Percentiles rank a stretch among this genome's conserved stretches.
Evolutionary conservation across 495 filamentous ascomycete genomes (phyloP).

Genomic region (Xylaria bambusicola): DNA sequence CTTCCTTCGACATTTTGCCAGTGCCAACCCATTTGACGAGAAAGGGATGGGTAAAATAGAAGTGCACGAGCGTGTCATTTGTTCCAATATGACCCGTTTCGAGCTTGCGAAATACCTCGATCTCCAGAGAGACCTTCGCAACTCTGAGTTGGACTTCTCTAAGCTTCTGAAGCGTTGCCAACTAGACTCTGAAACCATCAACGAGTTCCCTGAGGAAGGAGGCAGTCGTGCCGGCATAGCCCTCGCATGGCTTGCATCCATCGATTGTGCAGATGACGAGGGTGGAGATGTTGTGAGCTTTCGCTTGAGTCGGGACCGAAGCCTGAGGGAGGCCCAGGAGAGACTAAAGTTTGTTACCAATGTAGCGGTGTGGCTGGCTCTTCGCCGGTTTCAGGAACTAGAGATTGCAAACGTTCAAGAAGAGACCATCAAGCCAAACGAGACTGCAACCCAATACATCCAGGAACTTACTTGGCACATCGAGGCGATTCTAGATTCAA

Average conservation of each 20-base stretch:
- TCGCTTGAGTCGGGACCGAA: neutral
- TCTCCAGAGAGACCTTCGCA: conserved; percentile 26
- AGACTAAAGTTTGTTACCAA: conserved; percentile 22
- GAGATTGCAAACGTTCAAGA: too few relatives aligned
- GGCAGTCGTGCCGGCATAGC: conserved; percentile 11
- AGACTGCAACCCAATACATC: conserved; percentile 34
- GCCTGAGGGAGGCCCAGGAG: neutral
- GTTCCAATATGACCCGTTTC: conserved; percentile 21
- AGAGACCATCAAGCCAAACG: conserved; percentile 3
- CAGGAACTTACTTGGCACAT: conserved; percentile 19
- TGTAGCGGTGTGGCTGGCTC: conserved; percentile 39
- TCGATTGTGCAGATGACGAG: conserved; percentile 17
- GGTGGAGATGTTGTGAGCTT: conserved; percentile 18
- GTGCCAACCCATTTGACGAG: conserved; percentile 34
- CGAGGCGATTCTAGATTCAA: neutral
- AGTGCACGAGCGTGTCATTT: conserved; percentile 21
- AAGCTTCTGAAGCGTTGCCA: neutral
- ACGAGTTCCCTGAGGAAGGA: conserved; percentile 9
- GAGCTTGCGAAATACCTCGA: conserved; percentile 26
- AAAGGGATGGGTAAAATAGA: conserved; percentile 16
- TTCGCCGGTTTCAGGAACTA: conserved; percentile 24
- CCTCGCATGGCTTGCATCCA: conserved; percentile 7
- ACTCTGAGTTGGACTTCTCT: conserved; percentile 14
- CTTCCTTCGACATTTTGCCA: conserved; percentile 36
- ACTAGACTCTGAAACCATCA: conserved; percentile 1